These are phyloP conservation scores for Talaromyces sp. DNA, from an alignment of 2,329 filamentous ascomycete species.

Conservation along the genomic window DNA sequence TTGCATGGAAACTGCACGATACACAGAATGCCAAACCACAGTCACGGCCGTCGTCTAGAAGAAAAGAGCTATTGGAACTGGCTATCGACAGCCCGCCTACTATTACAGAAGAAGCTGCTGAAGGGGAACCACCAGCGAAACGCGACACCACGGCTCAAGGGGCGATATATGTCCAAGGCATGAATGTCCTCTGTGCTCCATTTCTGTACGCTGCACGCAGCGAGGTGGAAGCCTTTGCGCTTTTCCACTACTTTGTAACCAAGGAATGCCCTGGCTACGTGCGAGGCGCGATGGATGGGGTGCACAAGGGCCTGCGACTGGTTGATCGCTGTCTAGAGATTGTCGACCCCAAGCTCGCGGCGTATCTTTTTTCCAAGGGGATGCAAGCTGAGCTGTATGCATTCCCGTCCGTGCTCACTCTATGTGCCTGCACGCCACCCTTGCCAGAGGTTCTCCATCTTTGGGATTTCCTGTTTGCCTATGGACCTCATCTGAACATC, in stretches of 20 bases:
- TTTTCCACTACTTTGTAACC: slow-evolving; percentile 83
- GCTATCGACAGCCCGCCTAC: slow-evolving; percentile 32
- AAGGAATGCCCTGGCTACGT: slow-evolving; percentile 90
- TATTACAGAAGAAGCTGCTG: slow-evolving; percentile 30
- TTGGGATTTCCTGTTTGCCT: slow-evolving; percentile 97
- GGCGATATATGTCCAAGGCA: slow-evolving; percentile 93
- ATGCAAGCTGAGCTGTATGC: slow-evolving; percentile 93
- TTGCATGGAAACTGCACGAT: slow-evolving; percentile 91
- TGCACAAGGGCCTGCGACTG: slow-evolving; percentile 83
- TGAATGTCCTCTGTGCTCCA: slow-evolving; percentile 95
- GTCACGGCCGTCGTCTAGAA: slow-evolving; percentile 37
- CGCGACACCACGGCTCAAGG: slow-evolving; percentile 58
- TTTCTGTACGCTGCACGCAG: slow-evolving; percentile 93
- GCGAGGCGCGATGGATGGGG: slow-evolving; percentile 91
- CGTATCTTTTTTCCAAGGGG: slow-evolving; percentile 77
- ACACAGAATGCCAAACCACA: slow-evolving; percentile 44
- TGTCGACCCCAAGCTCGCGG: slow-evolving; percentile 80
- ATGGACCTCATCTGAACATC: slow-evolving; percentile 90
- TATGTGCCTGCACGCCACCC: slow-evolving; percentile 93
- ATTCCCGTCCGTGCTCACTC: slow-evolving; percentile 87
- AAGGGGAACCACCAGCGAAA: slow-evolving; percentile 38
- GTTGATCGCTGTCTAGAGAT: slow-evolving; percentile 90
- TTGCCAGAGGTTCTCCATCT: slow-evolving; percentile 86
- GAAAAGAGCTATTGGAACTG: slow-evolving; percentile 40
- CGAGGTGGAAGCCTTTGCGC: slow-evolving; percentile 89